Evolutionary conservation across 140 eudicot species (phyloP), one percentile per base, ranked within the genome.

Genomic region (Senecio squalidus): DNA sequence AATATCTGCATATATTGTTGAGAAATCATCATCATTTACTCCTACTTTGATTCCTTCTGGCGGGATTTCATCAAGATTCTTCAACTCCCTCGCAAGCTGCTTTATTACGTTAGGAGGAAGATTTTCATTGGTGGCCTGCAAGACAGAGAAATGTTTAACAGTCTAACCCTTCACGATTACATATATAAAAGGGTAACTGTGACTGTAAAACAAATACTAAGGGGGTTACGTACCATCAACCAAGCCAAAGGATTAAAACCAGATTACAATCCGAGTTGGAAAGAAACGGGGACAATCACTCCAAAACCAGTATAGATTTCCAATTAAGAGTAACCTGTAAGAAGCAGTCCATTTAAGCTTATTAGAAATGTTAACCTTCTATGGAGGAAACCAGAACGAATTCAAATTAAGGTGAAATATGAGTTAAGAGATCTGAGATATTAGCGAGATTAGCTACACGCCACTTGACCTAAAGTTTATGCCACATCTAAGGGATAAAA

Each of bases 31-130:
- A 68, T 85, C 93, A 49, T 89, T 82, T 6, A 89, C 81, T 34
- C 82, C 93, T 29, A 89, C 97, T 82, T 82, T 82, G 58, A 89
- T 89, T 55, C 97, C 97, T 60, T 84, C 95, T 0, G 95, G 97
- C 22, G 97, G 97, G 36, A 84, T 84, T 79, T 89, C 97, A 64
- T 89, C 85, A 21, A 89, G 97, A 72, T 82, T 89, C 83, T 85
- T 89, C 58, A 89, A 78, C 58, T 89, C 97, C 78, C 80, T 79
- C 4, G 88, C 95, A 51, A 89, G 82, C 70, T 79, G 97, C 74
- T 82, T 89, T 36, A 89, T 77, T 31, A 89, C 97, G 64, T 84
- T 84, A 60, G 97, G 97, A 41, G 95, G 97, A 36, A 89, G 86
- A 74, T 89, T 89, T 66, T 89, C 97, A 71, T 89, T 89, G 21